phyloP scores from a whole-genome alignment of 202 grass and related monocot species.

The Zizania palustris region DNA sequence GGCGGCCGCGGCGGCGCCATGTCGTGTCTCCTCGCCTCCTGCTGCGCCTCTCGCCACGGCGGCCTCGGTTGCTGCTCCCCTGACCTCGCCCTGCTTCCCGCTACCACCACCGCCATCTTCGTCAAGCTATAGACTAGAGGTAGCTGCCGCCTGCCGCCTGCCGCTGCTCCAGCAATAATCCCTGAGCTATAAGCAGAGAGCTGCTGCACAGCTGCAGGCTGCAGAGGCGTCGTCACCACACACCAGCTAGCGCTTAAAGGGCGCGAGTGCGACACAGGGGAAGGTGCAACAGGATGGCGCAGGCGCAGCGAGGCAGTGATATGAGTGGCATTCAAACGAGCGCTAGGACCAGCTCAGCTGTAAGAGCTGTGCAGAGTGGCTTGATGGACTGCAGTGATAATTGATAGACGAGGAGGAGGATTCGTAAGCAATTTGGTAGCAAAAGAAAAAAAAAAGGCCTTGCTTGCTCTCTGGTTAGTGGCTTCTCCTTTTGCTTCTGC shows the following conservation, averaged over 20 bases:
- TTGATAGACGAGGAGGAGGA: background rate
- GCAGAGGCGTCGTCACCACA: background rate
- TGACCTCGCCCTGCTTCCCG: conserved; percentile 35
- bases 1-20: conserved; percentile 43
- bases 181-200: background rate
- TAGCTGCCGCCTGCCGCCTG: background rate
- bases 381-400: conserved; percentile 20
- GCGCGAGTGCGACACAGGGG: conserved; percentile 41
- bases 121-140: background rate
- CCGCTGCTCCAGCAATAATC: background rate
- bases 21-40: conserved; percentile 67
- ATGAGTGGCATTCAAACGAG: conserved; percentile 40
- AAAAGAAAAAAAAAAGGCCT: background rate
- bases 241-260: background rate
- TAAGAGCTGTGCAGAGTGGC: background rate
- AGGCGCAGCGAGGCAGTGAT: too few relatives aligned
- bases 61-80: conserved; percentile 38
- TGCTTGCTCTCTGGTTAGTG: conserved; percentile 1
- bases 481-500: background rate
- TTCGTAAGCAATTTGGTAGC: background rate
- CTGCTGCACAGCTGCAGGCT: conserved; percentile 22
- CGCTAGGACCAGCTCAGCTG: conserved; percentile 41
- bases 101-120: conserved; percentile 61
- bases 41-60: conserved; percentile 56
- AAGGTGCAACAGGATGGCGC: conserved; percentile 34